These are phyloP conservation scores for Aspergillus nanangensis DNA, from an alignment of 495 filamentous ascomycete genomes.

Conservation along the genomic window DNA sequence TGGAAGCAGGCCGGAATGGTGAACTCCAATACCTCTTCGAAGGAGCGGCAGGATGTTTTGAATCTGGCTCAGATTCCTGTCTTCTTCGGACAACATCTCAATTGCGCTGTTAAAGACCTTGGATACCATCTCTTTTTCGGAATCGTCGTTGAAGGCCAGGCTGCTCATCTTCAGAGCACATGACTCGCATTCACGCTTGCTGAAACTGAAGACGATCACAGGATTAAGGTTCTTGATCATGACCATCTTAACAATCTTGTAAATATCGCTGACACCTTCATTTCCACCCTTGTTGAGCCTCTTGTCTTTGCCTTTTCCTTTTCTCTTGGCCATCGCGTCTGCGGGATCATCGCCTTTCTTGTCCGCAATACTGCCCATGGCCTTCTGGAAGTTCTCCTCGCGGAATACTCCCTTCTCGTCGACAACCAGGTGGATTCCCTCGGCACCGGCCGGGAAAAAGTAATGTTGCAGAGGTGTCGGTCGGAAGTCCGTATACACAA, in stretches of 20 bases:
- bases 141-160: constrained; percentile 95
- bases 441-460: constrained; percentile 90
- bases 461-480: constrained; percentile 96
- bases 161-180: constrained; percentile 78
- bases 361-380: constrained; percentile 84
- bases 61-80: constrained; percentile 83
- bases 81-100: constrained; percentile 84
- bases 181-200: constrained; percentile 90
- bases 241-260: constrained; percentile 97
- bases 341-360: constrained; percentile 80
- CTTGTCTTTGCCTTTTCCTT: constrained; percentile 87
- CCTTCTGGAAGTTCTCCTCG: constrained; percentile 94
- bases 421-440: constrained; percentile 91
- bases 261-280: constrained; percentile 74
- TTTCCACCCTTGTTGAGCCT: constrained; percentile 82
- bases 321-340: constrained; percentile 70
- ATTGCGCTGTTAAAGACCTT: constrained; percentile 93
- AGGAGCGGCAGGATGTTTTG: constrained; percentile 85
- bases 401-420: constrained; percentile 94
- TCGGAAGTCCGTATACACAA: constrained; percentile 97
- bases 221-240: constrained; percentile 95
- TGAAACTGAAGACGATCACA: constrained; percentile 98
- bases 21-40: constrained; percentile 88
- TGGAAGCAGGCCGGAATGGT: constrained; percentile 92
- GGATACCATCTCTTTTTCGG: constrained; percentile 88